Percentiles rank a stretch among this genome's conserved stretches.
These are phyloP conservation scores for Moesziomyces sp. DNA, from an alignment of 1,284 basidiomycete genomes.

Conservation along the genomic window DNA sequence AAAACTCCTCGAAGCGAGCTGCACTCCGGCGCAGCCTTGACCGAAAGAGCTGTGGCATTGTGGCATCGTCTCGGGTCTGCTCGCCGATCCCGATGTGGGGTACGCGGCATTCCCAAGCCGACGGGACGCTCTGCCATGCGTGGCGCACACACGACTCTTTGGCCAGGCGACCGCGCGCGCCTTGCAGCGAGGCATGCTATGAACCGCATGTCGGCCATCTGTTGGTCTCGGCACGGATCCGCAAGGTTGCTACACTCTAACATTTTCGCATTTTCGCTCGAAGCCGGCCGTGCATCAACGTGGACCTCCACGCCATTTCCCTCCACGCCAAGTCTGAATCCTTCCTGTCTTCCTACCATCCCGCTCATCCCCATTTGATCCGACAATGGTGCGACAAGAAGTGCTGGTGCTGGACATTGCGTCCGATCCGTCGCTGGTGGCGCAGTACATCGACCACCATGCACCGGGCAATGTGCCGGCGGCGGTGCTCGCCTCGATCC, in stretches of 20 bases:
- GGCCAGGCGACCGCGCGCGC: too few species aligned
- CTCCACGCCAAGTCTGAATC: neutral
- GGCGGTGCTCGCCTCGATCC: constrained; percentile 35
- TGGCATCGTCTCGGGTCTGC: too few species aligned
- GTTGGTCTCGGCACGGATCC: constrained; percentile 1
- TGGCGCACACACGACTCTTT: too few species aligned
- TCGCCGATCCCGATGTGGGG: too few species aligned
- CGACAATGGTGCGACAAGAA: constrained; percentile 34
- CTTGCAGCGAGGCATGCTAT: too few species aligned
- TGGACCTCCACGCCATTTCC: constrained; percentile 5
- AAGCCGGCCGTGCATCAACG: neutral
- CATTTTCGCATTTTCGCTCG: neutral
- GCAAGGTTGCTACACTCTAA: constrained; percentile 2
- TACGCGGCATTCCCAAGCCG: too few species aligned
- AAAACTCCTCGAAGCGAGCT: too few species aligned
- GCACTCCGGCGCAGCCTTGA: too few species aligned
- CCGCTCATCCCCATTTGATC: neutral
- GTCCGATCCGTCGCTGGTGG: constrained; percentile 17
- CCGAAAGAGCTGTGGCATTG: too few species aligned
- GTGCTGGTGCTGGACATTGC: constrained; percentile 29
- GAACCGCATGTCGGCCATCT: too few species aligned
- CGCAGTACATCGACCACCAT: constrained; percentile 41
- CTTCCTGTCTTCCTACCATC: neutral
- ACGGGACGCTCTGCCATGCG: too few species aligned
- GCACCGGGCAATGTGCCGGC: constrained; percentile 29